Percentiles rank a stretch among this genome's conserved stretches.
Evolutionary conservation across 225 moss, liverwort and hornwort genomes (phyloP).

Genomic region (Pseudisothecium myosuroides): DNA sequence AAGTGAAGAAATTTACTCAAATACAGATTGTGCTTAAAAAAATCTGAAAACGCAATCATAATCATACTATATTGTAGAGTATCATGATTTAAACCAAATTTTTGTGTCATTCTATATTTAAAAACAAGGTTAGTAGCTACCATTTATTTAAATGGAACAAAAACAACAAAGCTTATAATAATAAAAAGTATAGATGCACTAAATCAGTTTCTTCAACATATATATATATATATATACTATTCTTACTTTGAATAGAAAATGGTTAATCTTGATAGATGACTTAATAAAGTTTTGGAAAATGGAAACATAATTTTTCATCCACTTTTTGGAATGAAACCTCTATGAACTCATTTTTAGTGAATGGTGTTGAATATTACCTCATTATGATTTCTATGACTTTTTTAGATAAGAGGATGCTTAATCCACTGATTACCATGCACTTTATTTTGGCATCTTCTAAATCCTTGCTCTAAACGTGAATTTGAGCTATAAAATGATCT

Average conservation of each 20-base stretch:
- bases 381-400: not conserved
- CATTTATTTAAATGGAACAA: not conserved
- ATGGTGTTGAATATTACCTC: not conserved
- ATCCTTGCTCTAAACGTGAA: not conserved
- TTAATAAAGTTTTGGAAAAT: not conserved
- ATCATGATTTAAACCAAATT: not conserved
- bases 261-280: not conserved
- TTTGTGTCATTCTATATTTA: not conserved
- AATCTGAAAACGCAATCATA: not conserved
- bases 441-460: not conserved
- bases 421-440: rapidly evolving
- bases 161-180: not conserved
- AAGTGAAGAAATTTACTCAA: not conserved
- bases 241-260: rapidly evolving
- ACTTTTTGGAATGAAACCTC: not conserved
- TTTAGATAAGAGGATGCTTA: not conserved
- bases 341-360: not conserved
- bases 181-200: not conserved
- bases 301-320: not conserved
- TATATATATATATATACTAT: not conserved
- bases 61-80: not conserved
- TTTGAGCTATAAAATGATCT: not conserved
- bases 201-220: not conserved
- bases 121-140: not conserved
- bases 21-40: not conserved